Evolutionary conservation across 352 stramenopile species (phyloP).

Genomic region (Globisporangium megalacanthum): DNA sequence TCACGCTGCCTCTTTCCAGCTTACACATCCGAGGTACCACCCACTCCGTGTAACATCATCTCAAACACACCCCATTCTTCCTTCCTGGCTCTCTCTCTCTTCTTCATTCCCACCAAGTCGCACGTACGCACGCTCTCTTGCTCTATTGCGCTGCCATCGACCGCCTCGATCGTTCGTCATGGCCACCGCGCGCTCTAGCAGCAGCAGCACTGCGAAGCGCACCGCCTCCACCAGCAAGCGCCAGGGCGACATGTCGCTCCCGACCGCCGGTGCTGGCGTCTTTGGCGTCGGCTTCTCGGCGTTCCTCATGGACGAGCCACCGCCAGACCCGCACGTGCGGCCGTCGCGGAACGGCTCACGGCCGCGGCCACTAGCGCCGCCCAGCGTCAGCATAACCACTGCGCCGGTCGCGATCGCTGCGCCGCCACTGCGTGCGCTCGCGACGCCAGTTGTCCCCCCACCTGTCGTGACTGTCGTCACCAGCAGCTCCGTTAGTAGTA

Average conservation of each 20-base stretch:
- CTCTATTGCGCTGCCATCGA: neutral
- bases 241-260: neutral
- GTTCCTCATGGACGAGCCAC: conserved; percentile 53
- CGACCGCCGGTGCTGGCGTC: conserved; percentile 1
- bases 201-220: neutral
- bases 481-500: conserved; percentile 2
- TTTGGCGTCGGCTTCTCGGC: conserved; percentile 39
- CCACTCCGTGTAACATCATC: no score
- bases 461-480: neutral
- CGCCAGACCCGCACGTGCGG: conserved; percentile 21
- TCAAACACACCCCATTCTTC: neutral
- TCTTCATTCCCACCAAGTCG: neutral
- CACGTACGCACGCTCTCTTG: neutral
- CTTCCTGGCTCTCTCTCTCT: conserved; percentile 5
- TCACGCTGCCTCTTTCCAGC: neutral
- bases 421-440: neutral
- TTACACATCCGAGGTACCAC: neutral
- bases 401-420: conserved; percentile 7
- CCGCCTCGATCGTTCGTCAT: neutral
- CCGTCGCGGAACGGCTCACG: conserved; percentile 14
- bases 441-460: neutral
- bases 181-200: conserved; percentile 5
- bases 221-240: conserved; percentile 7
- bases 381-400: conserved; percentile 1
- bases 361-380: conserved; percentile 5